Conservation (phyloP, 257 asterid genomes). For the Capsicum chinense region DNA sequence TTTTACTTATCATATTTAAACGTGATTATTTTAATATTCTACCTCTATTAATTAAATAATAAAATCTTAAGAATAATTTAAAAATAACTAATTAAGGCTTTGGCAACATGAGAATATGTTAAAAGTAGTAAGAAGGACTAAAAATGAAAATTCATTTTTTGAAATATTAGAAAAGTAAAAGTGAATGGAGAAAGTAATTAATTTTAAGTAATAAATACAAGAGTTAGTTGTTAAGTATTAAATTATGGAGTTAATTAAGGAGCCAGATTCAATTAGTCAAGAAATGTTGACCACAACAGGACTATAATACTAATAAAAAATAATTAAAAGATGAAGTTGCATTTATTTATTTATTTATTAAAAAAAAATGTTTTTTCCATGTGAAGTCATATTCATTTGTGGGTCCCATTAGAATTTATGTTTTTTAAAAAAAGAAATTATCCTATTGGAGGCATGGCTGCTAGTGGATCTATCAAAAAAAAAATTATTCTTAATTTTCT, state of each 20-base stretch:
- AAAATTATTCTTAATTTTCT: neutral
- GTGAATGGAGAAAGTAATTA: neutral
- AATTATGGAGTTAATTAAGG: constrained; percentile 13
- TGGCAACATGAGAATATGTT: too few species aligned
- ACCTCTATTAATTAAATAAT: too few species aligned
- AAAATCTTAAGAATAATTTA: too few species aligned
- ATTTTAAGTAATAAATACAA: neutral
- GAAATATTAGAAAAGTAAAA: too few species aligned
- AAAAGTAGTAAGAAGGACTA: too few species aligned
- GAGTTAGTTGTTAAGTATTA: neutral
- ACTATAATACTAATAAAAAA: neutral
- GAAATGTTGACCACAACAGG: constrained; percentile 18
- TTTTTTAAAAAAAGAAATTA: neutral
- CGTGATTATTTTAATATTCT: too few species aligned
- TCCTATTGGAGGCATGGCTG: neutral
- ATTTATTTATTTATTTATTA: neutral
- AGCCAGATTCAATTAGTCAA: constrained; percentile 17
- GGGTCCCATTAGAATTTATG: constrained; percentile 1
- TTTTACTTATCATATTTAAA: too few species aligned
- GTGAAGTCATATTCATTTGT: constrained; percentile 7
- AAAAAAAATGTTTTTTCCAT: neutral
- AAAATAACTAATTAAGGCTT: too few species aligned
- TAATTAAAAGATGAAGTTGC: neutral
- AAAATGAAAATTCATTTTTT: too few species aligned
- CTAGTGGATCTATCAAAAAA: neutral